Evolutionary conservation across 257 asterid genomes (phyloP), one percentile per base, ranked within the genome.

Genomic region (Nicotiana knightiana): DNA sequence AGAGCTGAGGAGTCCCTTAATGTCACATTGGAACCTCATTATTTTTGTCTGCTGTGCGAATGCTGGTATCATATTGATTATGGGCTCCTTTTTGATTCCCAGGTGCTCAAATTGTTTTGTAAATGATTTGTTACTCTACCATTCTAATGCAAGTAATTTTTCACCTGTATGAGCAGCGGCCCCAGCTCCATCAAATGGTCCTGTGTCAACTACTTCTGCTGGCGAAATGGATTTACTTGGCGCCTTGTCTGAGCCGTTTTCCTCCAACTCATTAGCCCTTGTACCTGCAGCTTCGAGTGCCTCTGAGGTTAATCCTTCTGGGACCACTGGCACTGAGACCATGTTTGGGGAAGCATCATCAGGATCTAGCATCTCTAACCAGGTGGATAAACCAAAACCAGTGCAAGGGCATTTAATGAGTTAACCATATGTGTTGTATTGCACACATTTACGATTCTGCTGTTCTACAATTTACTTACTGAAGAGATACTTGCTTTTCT

Each of bases 181-280:
- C 65, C 89, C 97, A 26, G 55, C 87, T 70, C 81, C 89, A 51
- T 77, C 97, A 46, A 86, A 88, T 90, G 89, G 73, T 70, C 81
- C 92, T 83, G 82, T 87, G 83, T 78, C 92, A 77, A 85, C 89
- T 82, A 71, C 90, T 35, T 68, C 91, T 70, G 87, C 83, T 18
- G 77, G 88, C 85, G 97, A 94, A 51, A 81, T 94, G 88, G 98
- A 96, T 87, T 86, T 93, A 54, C 90, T 95, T 73, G 98, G 95
- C 65, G 86, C 97, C 55, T 84, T 95, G 46, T 85, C 97, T 3
- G 98, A 91, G 9, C 83, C 94, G 3, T 89, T 84, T 79, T 88
- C 93, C 54, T 81, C 94, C 78, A 89, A 89, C 63, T 80, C 94
- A 57, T 83, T 94, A 90, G 97, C 98, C 85, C 92, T 91, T 15